Base-by-base conservation (phyloP, 2,329 filamentous ascomycete genomes). In the Malbranchea zuffiana region DNA sequence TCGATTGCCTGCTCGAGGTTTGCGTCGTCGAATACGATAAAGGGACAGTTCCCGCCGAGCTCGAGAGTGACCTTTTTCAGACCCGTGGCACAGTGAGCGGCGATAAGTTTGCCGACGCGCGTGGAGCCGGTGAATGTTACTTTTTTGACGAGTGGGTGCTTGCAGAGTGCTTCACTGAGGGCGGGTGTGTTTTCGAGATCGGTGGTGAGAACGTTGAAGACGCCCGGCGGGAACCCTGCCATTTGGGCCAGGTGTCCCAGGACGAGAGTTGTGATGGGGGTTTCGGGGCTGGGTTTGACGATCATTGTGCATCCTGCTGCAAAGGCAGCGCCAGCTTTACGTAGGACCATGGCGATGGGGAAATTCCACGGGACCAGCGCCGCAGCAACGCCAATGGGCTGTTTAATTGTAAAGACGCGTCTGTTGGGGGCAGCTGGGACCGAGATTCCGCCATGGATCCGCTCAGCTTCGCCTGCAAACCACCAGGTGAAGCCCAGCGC, bases 301-400 rank as follows among this genome's bases (percentile, higher is more conserved):
- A 63, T 55, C 18, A 59, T 54, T 0, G 57, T 57, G 39, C 57
- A 61, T 5, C 59, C 60, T 3, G 59, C 57, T 3, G 59, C 59
- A 11, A 63, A 47, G 2, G 60, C 58, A 15, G 55, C 50, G 8
- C 47, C 54, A 7, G 51, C 50, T 32, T 60, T 59, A 6, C 56
- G 46, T 20, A 55, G 47, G 46, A 83, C 75, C 80, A 84, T 84
- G 33, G 79, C 79, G 2, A 78, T 75, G 8, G 80, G 80, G 52
- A 92, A 92, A 62, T 93, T 92, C 85, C 84, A 90, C 58, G 85
- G 85, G 6, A 83, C 86, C 44, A 92, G 84, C 34, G 90, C 65
- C 2, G 80, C 84, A 51, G 80, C 83, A 10, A 92, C 84, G 36
- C 84, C 85, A 11, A 93, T 75, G 0, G 85, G 84, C 60, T 93